These are phyloP conservation scores for Hypomontagnella submonticulosa DNA, from an alignment of 495 filamentous ascomycete genomes.

Conservation along the genomic window DNA sequence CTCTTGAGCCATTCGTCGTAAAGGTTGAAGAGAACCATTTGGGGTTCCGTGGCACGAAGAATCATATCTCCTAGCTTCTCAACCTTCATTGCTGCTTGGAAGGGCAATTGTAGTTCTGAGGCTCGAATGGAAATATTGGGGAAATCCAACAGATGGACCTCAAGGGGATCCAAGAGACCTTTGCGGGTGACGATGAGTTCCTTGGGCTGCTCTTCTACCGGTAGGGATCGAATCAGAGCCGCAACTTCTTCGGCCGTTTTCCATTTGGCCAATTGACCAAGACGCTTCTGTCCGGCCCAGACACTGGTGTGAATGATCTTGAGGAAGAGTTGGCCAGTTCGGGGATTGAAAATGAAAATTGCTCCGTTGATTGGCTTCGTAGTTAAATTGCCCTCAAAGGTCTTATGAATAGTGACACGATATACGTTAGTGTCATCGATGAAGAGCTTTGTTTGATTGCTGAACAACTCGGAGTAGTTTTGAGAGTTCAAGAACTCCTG, in stretches of 20 bases:
- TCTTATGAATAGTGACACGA: slow-evolving; percentile 99
- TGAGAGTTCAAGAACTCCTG: slow-evolving; percentile 99
- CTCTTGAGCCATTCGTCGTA: slow-evolving; percentile 99
- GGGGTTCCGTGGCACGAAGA: slow-evolving; percentile 93
- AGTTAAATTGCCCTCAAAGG: slow-evolving; percentile 98
- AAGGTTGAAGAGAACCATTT: slow-evolving; percentile 99
- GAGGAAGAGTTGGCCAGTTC: slow-evolving; percentile 96
- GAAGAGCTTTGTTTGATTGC: slow-evolving; percentile 98
- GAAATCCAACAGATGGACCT: slow-evolving; percentile 98
- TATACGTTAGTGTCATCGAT: slow-evolving; percentile 99
- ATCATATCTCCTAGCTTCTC: slow-evolving; percentile 99
- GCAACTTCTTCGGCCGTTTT: slow-evolving; percentile 99
- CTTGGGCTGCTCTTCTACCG: slow-evolving; percentile 98
- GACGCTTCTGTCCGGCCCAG: slow-evolving; percentile 99
- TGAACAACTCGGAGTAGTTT: slow-evolving; percentile 99
- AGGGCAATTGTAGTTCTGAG: slow-evolving; percentile 96
- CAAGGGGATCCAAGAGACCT: slow-evolving; percentile 95
- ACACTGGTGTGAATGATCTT: slow-evolving; percentile 99
- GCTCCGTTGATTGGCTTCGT: slow-evolving; percentile 99
- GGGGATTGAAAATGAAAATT: slow-evolving; percentile 99
- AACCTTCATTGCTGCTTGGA: slow-evolving; percentile 99
- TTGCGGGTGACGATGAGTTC: slow-evolving; percentile 99
- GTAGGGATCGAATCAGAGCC: slow-evolving; percentile 93
- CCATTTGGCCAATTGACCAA: slow-evolving; percentile 99
- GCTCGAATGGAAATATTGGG: slow-evolving; percentile 99